Conservation (phyloP, 495 filamentous ascomycete genomes). For the Aspergillus nidulans region DNA sequence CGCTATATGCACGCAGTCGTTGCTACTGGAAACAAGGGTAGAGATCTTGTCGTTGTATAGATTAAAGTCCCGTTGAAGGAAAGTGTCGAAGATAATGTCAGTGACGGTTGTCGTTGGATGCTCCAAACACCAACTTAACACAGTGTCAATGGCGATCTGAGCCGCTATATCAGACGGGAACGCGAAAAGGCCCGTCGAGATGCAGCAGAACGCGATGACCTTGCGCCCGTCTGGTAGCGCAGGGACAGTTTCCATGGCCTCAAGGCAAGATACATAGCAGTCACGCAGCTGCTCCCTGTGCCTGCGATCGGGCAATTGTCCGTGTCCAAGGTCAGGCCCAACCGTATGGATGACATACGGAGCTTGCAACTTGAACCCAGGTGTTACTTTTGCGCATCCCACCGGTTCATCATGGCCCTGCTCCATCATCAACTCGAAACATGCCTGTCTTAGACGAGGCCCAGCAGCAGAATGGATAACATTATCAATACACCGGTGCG, state of each 20-base stretch:
- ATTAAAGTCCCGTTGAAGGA: slow-evolving; percentile 13
- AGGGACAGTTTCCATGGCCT: slow-evolving; percentile 11
- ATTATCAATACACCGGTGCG: slow-evolving; percentile 28
- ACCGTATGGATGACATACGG: slow-evolving; percentile 22
- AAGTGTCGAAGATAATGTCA: slow-evolving; percentile 23
- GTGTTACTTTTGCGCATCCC: slow-evolving; percentile 16
- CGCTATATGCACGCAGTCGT: not conserved
- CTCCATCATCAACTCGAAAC: slow-evolving; percentile 12
- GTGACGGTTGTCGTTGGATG: slow-evolving; percentile 18
- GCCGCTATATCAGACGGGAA: slow-evolving; percentile 20
- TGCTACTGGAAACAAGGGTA: not conserved
- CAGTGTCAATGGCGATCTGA: slow-evolving; percentile 17
- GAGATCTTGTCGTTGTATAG: slow-evolving; percentile 12
- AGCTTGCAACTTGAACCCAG: slow-evolving; percentile 21
- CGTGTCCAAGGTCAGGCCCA: slow-evolving; percentile 18
- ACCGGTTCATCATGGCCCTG: slow-evolving; percentile 15
- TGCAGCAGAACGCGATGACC: slow-evolving; percentile 24
- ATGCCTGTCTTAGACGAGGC: slow-evolving; percentile 23
- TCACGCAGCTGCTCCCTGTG: slow-evolving; percentile 14
- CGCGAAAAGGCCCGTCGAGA: slow-evolving; percentile 24
- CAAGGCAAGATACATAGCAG: slow-evolving; percentile 20
- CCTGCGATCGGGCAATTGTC: not conserved
- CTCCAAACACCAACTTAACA: slow-evolving; percentile 13
- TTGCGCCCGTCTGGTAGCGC: slow-evolving; percentile 15
- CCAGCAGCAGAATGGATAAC: slow-evolving; percentile 24